Conservation (phyloP, 768 basidiomycete species). For the Collybia nuda region DNA sequence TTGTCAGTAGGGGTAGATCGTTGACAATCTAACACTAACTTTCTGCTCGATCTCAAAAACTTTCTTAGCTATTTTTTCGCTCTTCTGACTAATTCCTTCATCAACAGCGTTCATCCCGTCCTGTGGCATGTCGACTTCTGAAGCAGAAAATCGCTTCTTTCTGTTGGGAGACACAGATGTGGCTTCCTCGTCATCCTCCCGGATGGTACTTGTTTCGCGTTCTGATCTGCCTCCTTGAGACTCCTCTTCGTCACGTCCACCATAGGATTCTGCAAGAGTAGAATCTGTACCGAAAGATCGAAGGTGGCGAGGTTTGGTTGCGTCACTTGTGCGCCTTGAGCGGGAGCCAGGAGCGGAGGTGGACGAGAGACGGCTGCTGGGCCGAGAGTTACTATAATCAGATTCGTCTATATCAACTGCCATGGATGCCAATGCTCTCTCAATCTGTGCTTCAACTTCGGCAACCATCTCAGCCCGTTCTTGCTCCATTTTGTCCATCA, state of each 20-base stretch:
- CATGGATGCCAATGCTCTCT: slow-evolving; percentile 83
- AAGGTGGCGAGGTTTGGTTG: slow-evolving; percentile 49
- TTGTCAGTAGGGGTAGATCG: neutral
- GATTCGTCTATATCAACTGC: slow-evolving; percentile 78
- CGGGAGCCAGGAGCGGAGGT: slow-evolving; percentile 44
- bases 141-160: slow-evolving; percentile 81
- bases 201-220: slow-evolving; percentile 51
- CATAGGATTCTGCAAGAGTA: slow-evolving; percentile 71
- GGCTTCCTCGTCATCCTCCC: slow-evolving; percentile 60
- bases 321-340: slow-evolving; percentile 64
- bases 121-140: slow-evolving; percentile 59
- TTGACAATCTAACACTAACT: slow-evolving; percentile 45
- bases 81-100: slow-evolving; percentile 79
- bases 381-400: slow-evolving; percentile 71
- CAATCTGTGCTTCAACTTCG: slow-evolving; percentile 92
- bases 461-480: slow-evolving; percentile 89
- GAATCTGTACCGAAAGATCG: slow-evolving; percentile 80
- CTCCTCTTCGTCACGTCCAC: slow-evolving; percentile 39
- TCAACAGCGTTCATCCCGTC: slow-evolving; percentile 88
- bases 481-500: slow-evolving; percentile 86
- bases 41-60: slow-evolving; percentile 90
- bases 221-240: slow-evolving; percentile 32
- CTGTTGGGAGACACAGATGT: slow-evolving; percentile 38
- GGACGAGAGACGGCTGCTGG: slow-evolving; percentile 64
- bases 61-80: slow-evolving; percentile 86